Evolutionary conservation across 2,329 filamentous ascomycete species (phyloP).

Genomic region (Herpotrichia juniperi): DNA sequence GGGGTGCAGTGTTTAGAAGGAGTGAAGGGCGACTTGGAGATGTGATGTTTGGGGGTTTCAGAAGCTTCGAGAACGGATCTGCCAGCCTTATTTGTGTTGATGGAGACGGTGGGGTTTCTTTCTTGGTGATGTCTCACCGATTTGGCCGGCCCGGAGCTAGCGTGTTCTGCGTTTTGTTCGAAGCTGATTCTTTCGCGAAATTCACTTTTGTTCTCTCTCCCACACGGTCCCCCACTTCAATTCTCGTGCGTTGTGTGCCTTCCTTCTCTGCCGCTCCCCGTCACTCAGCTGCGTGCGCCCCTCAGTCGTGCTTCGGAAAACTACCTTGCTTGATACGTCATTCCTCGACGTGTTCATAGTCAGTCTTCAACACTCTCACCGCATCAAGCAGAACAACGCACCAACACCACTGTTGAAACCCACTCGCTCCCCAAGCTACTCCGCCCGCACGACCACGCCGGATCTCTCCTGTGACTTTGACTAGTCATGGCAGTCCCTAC

Average conservation of each 20-base stretch:
- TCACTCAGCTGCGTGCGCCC: slow-evolving; percentile 38
- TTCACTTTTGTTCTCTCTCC: slow-evolving; percentile 1
- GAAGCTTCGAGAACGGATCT: no score
- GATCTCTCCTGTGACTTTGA: slow-evolving; percentile 74
- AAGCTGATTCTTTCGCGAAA: slow-evolving; percentile 5
- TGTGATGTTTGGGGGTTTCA: no score
- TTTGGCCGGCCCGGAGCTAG: slow-evolving; percentile 1
- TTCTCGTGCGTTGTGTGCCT: slow-evolving; percentile 23
- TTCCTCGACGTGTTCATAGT: slow-evolving; percentile 32
- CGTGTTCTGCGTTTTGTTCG: slow-evolving; percentile 1
- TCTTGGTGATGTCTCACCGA: neutral
- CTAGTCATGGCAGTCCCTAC: slow-evolving; percentile 92
- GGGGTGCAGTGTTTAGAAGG: no score
- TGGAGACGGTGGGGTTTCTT: no score
- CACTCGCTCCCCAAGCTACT: slow-evolving; percentile 31
- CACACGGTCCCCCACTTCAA: slow-evolving; percentile 19
- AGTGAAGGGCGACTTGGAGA: no score
- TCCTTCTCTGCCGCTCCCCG: slow-evolving; percentile 22
- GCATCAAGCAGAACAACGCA: slow-evolving; percentile 25
- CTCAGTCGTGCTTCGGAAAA: slow-evolving; percentile 31
- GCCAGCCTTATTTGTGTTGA: no score
- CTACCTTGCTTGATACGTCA: slow-evolving; percentile 34
- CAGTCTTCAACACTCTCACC: slow-evolving; percentile 33
- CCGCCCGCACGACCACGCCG: slow-evolving; percentile 26
- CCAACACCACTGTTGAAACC: slow-evolving; percentile 26